These are phyloP conservation scores for Didymella sp. DNA, from an alignment of 2,329 filamentous ascomycete species.

Conservation along the genomic window DNA sequence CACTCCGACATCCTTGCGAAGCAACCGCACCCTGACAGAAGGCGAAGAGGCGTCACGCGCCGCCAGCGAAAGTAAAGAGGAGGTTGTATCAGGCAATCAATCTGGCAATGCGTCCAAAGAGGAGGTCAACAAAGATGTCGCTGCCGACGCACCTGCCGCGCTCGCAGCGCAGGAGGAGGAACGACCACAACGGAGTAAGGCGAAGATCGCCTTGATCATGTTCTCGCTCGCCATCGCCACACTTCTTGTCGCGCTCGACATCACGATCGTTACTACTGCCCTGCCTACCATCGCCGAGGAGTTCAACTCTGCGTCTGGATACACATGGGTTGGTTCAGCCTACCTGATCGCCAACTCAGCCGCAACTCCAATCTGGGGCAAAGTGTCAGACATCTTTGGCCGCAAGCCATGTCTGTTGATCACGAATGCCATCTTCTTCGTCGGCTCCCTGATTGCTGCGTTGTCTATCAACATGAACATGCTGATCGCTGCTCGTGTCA, in stretches of 20 bases:
- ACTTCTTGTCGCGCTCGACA: constrained; percentile 67
- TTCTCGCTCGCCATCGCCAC: constrained; percentile 60
- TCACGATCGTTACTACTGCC: constrained; percentile 69
- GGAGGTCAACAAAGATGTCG: constrained; percentile 11
- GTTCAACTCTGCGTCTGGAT: constrained; percentile 59
- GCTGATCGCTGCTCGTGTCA: constrained; percentile 66
- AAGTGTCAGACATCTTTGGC: constrained; percentile 72
- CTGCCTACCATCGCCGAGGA: constrained; percentile 65
- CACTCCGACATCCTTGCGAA: constrained; percentile 25
- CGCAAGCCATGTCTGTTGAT: constrained; percentile 67
- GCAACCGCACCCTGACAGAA: constrained; percentile 23
- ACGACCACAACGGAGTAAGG: constrained; percentile 44
- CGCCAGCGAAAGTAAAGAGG: constrained; percentile 5
- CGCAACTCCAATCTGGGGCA: constrained; percentile 66
- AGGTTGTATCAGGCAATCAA: background rate
- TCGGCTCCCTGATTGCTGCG: constrained; percentile 67
- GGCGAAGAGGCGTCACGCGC: constrained; percentile 3
- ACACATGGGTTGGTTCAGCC: constrained; percentile 62
- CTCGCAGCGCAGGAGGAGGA: constrained; percentile 29
- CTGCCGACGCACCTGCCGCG: constrained; percentile 13
- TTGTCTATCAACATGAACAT: constrained; percentile 65
- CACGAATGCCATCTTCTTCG: constrained; percentile 67
- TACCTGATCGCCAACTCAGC: constrained; percentile 59
- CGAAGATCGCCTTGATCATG: constrained; percentile 59
- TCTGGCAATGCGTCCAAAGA: constrained; percentile 1